Percentiles rank a stretch among this genome's conserved stretches.
Conservation (phyloP, 768 basidiomycete species). For the Leccinum rimulosum region DNA sequence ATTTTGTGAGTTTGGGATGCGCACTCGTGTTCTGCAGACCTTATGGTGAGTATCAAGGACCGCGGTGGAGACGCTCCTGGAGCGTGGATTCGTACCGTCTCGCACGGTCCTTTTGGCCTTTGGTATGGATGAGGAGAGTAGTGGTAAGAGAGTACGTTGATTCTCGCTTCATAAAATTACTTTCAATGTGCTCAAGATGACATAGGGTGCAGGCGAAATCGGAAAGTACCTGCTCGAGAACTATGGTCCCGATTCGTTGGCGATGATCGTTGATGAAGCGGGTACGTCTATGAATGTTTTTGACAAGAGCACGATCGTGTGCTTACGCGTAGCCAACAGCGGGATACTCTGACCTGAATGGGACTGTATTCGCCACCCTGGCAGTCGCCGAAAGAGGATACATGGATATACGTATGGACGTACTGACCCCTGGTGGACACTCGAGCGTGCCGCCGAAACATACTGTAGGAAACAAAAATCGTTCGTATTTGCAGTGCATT, state of each 20-base stretch:
- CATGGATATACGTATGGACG: slow-evolving; percentile 40
- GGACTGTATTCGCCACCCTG: slow-evolving; percentile 32
- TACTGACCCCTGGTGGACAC: slow-evolving; percentile 50
- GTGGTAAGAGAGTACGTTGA: slow-evolving; percentile 32
- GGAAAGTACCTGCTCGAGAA: slow-evolving; percentile 37
- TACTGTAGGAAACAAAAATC: slow-evolving; percentile 36
- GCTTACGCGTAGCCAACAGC: slow-evolving; percentile 19
- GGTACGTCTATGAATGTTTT: slow-evolving; percentile 26
- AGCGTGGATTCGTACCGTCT: slow-evolving; percentile 29
- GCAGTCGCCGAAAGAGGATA: slow-evolving; percentile 43
- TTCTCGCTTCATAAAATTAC: no score
- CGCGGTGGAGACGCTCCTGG: slow-evolving; percentile 27
- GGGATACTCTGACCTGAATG: slow-evolving; percentile 28
- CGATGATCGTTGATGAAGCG: slow-evolving; percentile 61
- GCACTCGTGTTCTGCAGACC: background rate
- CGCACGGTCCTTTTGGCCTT: slow-evolving; percentile 35
- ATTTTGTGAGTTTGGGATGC: slow-evolving; percentile 28
- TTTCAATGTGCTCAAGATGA: background rate
- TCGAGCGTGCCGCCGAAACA: slow-evolving; percentile 52
- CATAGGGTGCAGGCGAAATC: slow-evolving; percentile 44
- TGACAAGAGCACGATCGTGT: background rate
- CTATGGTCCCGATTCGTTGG: slow-evolving; percentile 50
- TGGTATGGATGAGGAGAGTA: slow-evolving; percentile 46
- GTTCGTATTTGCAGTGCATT: background rate
- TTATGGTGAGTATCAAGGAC: slow-evolving; percentile 15